Evolutionary conservation across 306 rosid genomes (phyloP).

Genomic region (Castanea crenata): DNA sequence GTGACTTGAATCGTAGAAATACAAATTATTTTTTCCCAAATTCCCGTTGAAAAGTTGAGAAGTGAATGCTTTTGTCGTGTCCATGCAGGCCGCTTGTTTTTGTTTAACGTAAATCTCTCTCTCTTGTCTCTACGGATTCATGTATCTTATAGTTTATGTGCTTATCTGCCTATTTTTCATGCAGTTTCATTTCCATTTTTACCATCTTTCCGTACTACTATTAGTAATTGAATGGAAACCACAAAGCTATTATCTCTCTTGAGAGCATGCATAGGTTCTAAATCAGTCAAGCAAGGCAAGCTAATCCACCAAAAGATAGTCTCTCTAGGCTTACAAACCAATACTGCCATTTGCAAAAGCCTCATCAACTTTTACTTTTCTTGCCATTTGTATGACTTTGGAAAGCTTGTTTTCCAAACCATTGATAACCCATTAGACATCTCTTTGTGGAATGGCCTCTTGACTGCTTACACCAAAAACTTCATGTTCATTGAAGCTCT

Average conservation of each 20-base stretch:
- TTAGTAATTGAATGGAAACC: conserved; percentile 41
- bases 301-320: conserved; percentile 63
- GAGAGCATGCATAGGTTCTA: conserved; percentile 43
- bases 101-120: no score
- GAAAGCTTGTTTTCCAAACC: conserved; percentile 49
- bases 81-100: no score
- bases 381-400: conserved; percentile 40
- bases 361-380: conserved; percentile 59
- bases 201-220: not conserved
- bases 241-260: conserved; percentile 46
- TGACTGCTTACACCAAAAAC: conserved; percentile 66
- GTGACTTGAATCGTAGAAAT: no score
- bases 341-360: conserved; percentile 44
- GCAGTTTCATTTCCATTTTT: not conserved
- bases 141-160: not conserved
- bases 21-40: no score
- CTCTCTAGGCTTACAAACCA: conserved; percentile 53
- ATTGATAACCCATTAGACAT: conserved; percentile 43
- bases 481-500: conserved; percentile 62
- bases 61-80: no score
- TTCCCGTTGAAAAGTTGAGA: no score
- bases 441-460: conserved; percentile 69
- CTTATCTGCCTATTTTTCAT: not conserved
- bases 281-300: conserved; percentile 50
- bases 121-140: not conserved